Evolutionary conservation across 345 rosid genomes (phyloP), one percentile per base, ranked within the genome.

Genomic region (Nephelium lappaceum): DNA sequence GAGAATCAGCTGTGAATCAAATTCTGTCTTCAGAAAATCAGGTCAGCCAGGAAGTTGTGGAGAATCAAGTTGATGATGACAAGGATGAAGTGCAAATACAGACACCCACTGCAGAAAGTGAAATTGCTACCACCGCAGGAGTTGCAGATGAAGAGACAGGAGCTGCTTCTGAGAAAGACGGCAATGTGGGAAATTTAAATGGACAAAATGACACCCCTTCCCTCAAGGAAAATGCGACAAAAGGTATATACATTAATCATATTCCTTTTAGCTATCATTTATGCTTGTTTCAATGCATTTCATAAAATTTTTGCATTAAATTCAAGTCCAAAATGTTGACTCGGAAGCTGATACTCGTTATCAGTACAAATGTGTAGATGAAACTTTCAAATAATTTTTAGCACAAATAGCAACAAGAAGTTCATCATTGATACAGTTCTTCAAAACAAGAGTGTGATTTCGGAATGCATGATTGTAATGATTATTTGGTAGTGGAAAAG

Each of bases 21-120:
- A 73, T 77, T 75, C 55, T 73, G 55, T 58, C 86, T 78, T 71
- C 86, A 36, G 87, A 85, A 82, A 77, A 83, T 81, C 84, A 77
- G 81, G 79, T 68, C 14, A 62, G 72, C 79, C 90, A 82, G 80
- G 87, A 77, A 70, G 80, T 63, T 39, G 41, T 31, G 39, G 83
- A 77, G 73, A 77, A 73, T 19, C 76, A 79, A 84, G 82, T 78
- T 75, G 84, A 85, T 73, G 83, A 47, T 74, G 72, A 73, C 63
- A 49, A 85, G 73, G 84, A 79, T 72, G 88, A 83, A 80, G 81
- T 76, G 71, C 85, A 84, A 80, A 78, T 83, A 36, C 87, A 89
- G 78, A 73, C 62, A 72, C 74, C 89, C 73, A 82, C 82, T 73
- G 76, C 78, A 60, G 87, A 82, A 74, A 78, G 78, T 72, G 86